Percentiles rank a stretch among this genome's conserved stretches.
Conservation (phyloP, 2,329 filamentous ascomycete genomes). For the Arthroderma sp. region DNA sequence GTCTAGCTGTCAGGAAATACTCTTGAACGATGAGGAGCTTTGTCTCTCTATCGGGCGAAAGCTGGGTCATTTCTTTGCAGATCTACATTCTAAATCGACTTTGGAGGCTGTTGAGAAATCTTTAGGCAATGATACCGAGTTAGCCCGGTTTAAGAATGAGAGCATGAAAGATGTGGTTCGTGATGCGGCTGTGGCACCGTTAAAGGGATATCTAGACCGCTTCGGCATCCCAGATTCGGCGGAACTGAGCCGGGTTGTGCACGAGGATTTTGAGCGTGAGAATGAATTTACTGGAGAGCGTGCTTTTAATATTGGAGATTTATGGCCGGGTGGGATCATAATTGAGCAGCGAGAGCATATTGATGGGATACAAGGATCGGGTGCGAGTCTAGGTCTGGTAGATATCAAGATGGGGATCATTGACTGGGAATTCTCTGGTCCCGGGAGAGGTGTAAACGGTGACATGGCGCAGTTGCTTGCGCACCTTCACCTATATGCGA, state of each 20-base stretch:
- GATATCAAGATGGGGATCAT: conserved; percentile 7
- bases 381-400: no score
- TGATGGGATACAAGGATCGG: not conserved
- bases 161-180: conserved; percentile 4
- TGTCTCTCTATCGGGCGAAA: conserved; percentile 1
- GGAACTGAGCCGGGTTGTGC: conserved; percentile 1
- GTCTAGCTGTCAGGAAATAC: not conserved
- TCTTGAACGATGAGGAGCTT: not conserved
- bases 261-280: conserved; percentile 6
- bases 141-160: not conserved
- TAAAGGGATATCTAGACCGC: conserved; percentile 2
- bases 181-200: conserved; percentile 3
- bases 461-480: conserved; percentile 8
- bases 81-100: conserved; percentile 3
- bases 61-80: conserved; percentile 4
- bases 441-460: conserved; percentile 5
- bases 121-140: conserved; percentile 1
- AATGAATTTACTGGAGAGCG: conserved; percentile 1
- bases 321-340: conserved; percentile 6
- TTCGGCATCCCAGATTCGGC: conserved; percentile 1
- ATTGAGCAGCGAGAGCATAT: not conserved
- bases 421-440: conserved; percentile 8
- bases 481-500: conserved; percentile 8
- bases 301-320: conserved; percentile 6
- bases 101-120: conserved; percentile 1